Percentiles rank a stretch among this genome's conserved stretches.
Conservation (phyloP, 305 asterid species). For the Euphrasia arctica region DNA sequence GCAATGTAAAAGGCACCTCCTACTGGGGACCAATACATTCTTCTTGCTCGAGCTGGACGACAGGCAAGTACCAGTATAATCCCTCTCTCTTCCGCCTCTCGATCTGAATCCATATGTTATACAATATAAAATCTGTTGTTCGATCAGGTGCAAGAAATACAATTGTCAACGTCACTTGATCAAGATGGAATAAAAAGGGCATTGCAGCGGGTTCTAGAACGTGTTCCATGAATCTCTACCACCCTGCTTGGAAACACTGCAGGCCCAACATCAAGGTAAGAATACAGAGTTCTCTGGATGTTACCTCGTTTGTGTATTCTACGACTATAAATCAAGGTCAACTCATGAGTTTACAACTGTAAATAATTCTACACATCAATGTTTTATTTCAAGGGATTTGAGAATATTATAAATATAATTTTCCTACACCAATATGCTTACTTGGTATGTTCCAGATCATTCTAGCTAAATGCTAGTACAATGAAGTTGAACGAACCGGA, state of each 20-base stretch:
- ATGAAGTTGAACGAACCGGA: no score
- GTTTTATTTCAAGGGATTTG: neutral
- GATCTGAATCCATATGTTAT: neutral
- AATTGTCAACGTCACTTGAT: conserved; percentile 71
- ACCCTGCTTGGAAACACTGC: neutral
- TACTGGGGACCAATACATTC: conserved; percentile 60
- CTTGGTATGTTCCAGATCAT: no score
- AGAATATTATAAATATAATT: no score
- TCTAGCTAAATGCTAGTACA: no score
- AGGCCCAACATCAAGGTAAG: neutral
- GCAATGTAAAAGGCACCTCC: conserved; percentile 69
- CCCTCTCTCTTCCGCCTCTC: neutral
- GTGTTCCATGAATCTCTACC: conserved; percentile 53
- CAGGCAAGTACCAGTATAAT: conserved; percentile 43
- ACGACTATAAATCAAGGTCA: neutral
- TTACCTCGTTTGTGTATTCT: neutral
- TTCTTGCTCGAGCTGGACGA: conserved; percentile 98
- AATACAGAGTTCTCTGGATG: neutral
- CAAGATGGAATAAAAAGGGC: conserved; percentile 89
- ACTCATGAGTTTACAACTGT: neutral
- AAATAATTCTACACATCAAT: neutral
- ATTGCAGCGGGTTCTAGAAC: conserved; percentile 75
- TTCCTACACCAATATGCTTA: no score
- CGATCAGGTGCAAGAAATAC: conserved; percentile 89
- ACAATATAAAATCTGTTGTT: neutral